phyloP scores from a whole-genome alignment of 331 rosid genomes.

The Malus hybrid region DNA sequence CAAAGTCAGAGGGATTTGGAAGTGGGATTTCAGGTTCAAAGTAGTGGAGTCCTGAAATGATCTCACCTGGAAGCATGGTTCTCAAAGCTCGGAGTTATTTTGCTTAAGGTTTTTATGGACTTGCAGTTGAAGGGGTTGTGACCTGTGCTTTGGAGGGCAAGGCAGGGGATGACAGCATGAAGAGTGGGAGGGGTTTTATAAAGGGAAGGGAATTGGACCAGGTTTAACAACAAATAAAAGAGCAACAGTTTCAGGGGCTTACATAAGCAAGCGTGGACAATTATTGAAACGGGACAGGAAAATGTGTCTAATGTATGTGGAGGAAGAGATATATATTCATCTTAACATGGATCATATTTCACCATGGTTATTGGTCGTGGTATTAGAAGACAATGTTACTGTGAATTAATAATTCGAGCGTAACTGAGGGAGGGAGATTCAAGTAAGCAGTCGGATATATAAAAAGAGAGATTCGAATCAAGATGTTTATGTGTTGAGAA shows the following conservation, averaged over 20 bases:
- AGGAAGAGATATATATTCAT: conserved; percentile 24
- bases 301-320: conserved; percentile 33
- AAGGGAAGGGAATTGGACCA: conserved; percentile 21
- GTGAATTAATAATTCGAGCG: not conserved
- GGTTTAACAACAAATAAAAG: not conserved
- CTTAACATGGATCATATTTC: conserved; percentile 16
- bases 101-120: not conserved
- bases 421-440: too few species aligned
- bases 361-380: conserved; percentile 10
- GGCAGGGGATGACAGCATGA: conserved; percentile 29
- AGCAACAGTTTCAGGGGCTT: conserved; percentile 35
- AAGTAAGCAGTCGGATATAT: not conserved
- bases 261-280: conserved; percentile 37
- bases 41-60: conserved; percentile 37
- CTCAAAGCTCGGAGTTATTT: not conserved
- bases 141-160: not conserved
- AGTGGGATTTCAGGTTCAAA: conserved; percentile 34
- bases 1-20: conserved; percentile 25
- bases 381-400: conserved; percentile 15
- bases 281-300: conserved; percentile 32
- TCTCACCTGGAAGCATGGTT: conserved; percentile 57
- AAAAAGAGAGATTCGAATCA: not conserved
- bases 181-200: conserved; percentile 37
- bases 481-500: not conserved
- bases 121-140: conserved; percentile 4